Evolutionary conservation across 1,284 basidiomycete genomes (phyloP), one percentile per base, ranked within the genome.

Genomic region (Calocybe gambosa): DNA sequence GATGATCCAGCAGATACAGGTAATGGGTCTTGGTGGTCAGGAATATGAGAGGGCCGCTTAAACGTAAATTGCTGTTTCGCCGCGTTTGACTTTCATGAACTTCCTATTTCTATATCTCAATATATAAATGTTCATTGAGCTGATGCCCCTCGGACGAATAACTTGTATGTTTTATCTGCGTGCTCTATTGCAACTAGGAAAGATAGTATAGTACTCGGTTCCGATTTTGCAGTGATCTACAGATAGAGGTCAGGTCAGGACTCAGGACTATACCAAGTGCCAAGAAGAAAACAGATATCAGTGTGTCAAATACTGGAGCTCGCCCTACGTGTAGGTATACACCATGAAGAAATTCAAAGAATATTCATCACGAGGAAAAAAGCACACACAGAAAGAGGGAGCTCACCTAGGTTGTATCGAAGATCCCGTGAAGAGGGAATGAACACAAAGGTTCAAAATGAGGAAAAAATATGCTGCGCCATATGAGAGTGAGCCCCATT

Each of bases 401-500:
- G 62, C 69, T 73, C 62, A 75, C 72, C 63, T 28, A n/a, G 10
- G 8, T 2, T 15, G 6, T 12, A 18, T 18, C 35, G 12, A 3
- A 5, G 19, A 3, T n/a, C 6, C n/a, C 29, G n/a, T 40, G 34
- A 1, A 28, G n/a, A 43, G n/a, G 43, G 15, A 13, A 38, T 45
- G 69, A 75, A 75, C 72, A 63, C 53, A 67, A 59, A 79, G 65
- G 74, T 72, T 73, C 75, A 47, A 54, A 52, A 42, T 42, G 57
- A 62, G 67, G 68, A 68, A 74, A 75, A 80, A 80, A 76, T 55
- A 52, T 46, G 58, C 58, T 62, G 66, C 73, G 78, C 74, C 78
- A 77, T 70, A 68, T 64, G 76, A 85, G 82, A 88, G 83, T 88
- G 82, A 89, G 85, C 85, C 85, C 86, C 85, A 87, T 89, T 88